phyloP scores from a whole-genome alignment of 176 grass and related monocot species.

The Chloris gayana region DNA sequence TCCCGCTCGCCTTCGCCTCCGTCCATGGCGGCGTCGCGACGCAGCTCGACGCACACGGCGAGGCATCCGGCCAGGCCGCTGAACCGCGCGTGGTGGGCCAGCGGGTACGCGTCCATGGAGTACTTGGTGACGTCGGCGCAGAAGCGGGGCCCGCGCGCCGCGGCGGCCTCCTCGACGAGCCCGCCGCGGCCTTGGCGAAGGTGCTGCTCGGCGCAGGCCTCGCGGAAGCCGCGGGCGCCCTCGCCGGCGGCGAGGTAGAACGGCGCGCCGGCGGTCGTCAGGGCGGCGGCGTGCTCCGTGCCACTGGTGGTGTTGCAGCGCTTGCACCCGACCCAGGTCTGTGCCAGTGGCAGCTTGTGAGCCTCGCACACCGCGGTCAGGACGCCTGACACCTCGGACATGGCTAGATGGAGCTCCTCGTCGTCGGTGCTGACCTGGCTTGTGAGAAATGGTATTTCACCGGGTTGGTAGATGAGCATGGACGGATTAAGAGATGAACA shows the following conservation, averaged over 20 bases:
- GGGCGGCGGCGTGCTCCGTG: slow-evolving; percentile 32
- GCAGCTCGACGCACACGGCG: slow-evolving; percentile 44
- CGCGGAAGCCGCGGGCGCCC: slow-evolving; percentile 50
- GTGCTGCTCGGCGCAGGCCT: slow-evolving; percentile 87
- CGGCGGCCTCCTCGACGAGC: slow-evolving; percentile 53
- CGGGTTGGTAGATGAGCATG: not conserved
- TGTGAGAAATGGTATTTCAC: not conserved
- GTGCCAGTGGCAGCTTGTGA: slow-evolving; percentile 70
- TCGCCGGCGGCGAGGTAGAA: slow-evolving; percentile 50
- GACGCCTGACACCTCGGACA: slow-evolving; percentile 59
- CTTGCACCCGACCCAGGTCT: slow-evolving; percentile 75
- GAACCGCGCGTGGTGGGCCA: slow-evolving; percentile 82
- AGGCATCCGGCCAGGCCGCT: slow-evolving; percentile 63
- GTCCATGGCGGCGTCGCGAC: not conserved
- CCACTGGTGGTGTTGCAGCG: slow-evolving; percentile 32
- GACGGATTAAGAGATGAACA: too few species aligned
- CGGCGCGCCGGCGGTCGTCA: slow-evolving; percentile 62
- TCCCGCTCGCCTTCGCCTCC: not conserved
- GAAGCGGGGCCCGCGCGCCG: slow-evolving; percentile 38
- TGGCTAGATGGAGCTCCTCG: slow-evolving; percentile 41
- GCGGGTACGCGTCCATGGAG: slow-evolving; percentile 75
- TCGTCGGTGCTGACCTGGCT: slow-evolving; percentile 54
- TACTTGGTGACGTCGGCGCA: slow-evolving; percentile 64
- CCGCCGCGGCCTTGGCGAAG: slow-evolving; percentile 55
- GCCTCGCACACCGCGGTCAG: slow-evolving; percentile 56